Evolutionary conservation across 164 flowering plant species (phyloP).

Genomic region (grape (Vitis vinifera)): DNA sequence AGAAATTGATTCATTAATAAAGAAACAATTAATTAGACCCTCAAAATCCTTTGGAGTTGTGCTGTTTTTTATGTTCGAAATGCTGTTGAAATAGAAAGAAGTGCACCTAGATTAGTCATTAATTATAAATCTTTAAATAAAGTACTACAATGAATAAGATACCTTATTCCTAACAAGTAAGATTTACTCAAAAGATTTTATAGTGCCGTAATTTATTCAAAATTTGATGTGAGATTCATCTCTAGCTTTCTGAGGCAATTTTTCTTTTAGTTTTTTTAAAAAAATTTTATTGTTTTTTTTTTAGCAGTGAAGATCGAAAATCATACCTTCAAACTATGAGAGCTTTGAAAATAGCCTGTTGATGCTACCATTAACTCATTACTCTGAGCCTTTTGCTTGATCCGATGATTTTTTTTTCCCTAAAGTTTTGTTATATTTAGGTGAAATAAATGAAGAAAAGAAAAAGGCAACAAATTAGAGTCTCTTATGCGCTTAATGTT

Average conservation of each 20-base stretch:
- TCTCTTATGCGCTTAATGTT: conserved; percentile 28
- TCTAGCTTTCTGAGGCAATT: conserved; percentile 21
- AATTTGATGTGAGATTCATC: conserved; percentile 3
- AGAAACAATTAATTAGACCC: too few species aligned
- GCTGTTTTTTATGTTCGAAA: too few species aligned
- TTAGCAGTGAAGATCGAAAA: conserved; percentile 31
- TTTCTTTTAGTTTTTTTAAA: background rate
- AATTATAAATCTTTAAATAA: too few species aligned
- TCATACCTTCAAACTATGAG: conserved; percentile 52
- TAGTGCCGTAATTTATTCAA: too few species aligned
- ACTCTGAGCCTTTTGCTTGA: conserved; percentile 28
- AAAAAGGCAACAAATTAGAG: conserved; percentile 44
- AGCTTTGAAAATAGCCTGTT: conserved; percentile 18
- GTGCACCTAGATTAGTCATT: too few species aligned
- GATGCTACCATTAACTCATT: conserved; percentile 18
- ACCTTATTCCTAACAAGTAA: too few species aligned
- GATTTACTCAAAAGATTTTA: too few species aligned
- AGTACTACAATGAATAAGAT: too few species aligned
- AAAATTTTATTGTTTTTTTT: too few species aligned
- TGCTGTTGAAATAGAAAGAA: too few species aligned
- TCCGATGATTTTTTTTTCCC: background rate
- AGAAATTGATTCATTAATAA: too few species aligned
- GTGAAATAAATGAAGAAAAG: background rate
- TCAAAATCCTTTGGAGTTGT: too few species aligned
- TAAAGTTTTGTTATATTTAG: background rate